Evolutionary conservation across 805 yeast species (phyloP).

Genomic region (Cyberlindnera maritima): DNA sequence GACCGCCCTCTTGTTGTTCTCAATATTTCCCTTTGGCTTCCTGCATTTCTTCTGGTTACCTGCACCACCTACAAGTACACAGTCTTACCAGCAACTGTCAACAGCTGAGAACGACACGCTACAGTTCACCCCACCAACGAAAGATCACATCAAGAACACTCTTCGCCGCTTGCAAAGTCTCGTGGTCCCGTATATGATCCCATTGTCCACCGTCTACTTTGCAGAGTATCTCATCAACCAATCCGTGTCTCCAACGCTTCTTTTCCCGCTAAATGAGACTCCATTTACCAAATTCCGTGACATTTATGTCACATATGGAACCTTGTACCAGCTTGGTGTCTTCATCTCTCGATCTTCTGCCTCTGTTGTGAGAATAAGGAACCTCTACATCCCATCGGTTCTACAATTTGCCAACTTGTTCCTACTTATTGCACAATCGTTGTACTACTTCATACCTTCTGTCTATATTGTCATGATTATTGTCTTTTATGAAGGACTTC

Average conservation of each 20-base stretch:
- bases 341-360: slow-evolving; percentile 88
- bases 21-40: slow-evolving; percentile 54
- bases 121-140: neutral
- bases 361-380: slow-evolving; percentile 53
- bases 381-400: slow-evolving; percentile 58
- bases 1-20: slow-evolving; percentile 54
- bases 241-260: slow-evolving; percentile 83
- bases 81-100: neutral
- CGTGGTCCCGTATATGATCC: slow-evolving; percentile 72
- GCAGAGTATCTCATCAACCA: slow-evolving; percentile 90
- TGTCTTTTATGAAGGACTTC: slow-evolving; percentile 81
- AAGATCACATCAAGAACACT: slow-evolving; percentile 4
- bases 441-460: slow-evolving; percentile 51
- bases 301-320: slow-evolving; percentile 87
- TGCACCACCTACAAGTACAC: slow-evolving; percentile 4
- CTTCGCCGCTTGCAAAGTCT: slow-evolving; percentile 37
- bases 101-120: neutral
- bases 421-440: slow-evolving; percentile 61
- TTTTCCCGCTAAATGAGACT: slow-evolving; percentile 68
- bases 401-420: slow-evolving; percentile 66
- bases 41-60: slow-evolving; percentile 34
- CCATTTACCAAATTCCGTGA: slow-evolving; percentile 77
- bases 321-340: slow-evolving; percentile 89
- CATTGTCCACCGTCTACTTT: slow-evolving; percentile 77
- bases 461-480: slow-evolving; percentile 62